A percentile compares a stretch with the other conserved stretches of the same genome.
These are phyloP conservation scores for Fraxinus angustifolia DNA, from an alignment of 305 asterid genomes.

Conservation along the genomic window DNA sequence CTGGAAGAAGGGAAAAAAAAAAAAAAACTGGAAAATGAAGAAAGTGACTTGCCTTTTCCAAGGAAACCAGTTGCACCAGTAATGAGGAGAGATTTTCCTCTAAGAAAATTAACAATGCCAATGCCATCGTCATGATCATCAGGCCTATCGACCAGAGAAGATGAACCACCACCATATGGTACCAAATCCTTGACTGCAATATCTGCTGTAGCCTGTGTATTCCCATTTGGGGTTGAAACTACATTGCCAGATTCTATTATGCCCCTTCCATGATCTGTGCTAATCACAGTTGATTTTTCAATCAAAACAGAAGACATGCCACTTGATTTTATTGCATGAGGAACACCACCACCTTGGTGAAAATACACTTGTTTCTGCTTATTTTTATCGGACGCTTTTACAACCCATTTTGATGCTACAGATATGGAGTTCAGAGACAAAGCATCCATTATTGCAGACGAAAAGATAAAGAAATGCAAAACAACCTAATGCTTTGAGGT, in stretches of 20 bases:
- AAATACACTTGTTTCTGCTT: slow-evolving; percentile 38
- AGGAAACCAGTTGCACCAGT: slow-evolving; percentile 88
- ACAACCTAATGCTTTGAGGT: slow-evolving; percentile 37
- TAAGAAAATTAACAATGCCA: slow-evolving; percentile 67
- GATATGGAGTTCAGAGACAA: slow-evolving; percentile 51
- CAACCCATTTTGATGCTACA: slow-evolving; percentile 21
- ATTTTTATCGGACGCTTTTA: slow-evolving; percentile 7
- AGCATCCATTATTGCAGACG: slow-evolving; percentile 64
- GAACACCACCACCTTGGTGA: slow-evolving; percentile 33
- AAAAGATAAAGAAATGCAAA: slow-evolving; percentile 27
- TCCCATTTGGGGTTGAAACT: slow-evolving; percentile 56
- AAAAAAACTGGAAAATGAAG: not conserved
- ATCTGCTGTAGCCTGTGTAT: slow-evolving; percentile 16
- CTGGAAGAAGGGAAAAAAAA: not conserved
- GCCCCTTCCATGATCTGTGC: slow-evolving; percentile 42
- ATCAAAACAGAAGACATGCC: slow-evolving; percentile 57
- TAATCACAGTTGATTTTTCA: slow-evolving; percentile 48
- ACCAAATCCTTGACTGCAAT: slow-evolving; percentile 40
- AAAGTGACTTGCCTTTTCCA: slow-evolving; percentile 54
- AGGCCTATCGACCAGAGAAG: slow-evolving; percentile 22
- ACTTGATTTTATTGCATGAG: slow-evolving; percentile 46
- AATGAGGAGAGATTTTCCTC: slow-evolving; percentile 55
- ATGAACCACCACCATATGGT: slow-evolving; percentile 10
- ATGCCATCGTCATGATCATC: slow-evolving; percentile 54
- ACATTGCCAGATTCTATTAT: slow-evolving; percentile 46